Evolutionary conservation across 129 eudicot genomes (phyloP), one percentile per base, ranked within the genome.

Genomic region (Flaveria linearis): DNA sequence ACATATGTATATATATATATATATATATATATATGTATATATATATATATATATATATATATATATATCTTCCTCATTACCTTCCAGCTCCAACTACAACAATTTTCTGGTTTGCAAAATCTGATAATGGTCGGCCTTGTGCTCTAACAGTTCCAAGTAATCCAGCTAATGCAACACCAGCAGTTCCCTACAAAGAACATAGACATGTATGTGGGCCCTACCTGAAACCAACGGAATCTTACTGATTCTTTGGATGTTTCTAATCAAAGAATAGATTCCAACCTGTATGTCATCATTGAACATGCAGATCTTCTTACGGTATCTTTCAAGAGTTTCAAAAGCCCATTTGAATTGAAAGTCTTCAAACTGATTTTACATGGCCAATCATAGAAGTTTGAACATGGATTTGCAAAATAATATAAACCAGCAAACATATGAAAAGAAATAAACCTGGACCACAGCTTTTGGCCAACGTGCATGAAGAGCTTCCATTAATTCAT

Each of bases 321-420:
- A 95, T 51, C 99, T 89, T 64, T 91, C 75, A 73, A 95, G 92
- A 60, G 97, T 91, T 86, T 91, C 94, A 80, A 95, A 91, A 71
- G 99, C 99, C 97, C 97, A 91, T 87, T 95, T 95, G 88, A 91
- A 83, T 77, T 95, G 97, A 46, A 95, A 91, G 86, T 95, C 99
- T 86, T 95, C 97, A 85, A 95, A 95, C 99, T 91, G 85, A 58
- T 57, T 66, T 42, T 61, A 63, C 78, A 71, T 47, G 61, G 23
- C 36, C 69, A 30, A 67, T 74, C 69, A 67, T 55, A 43, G 28
- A 36, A 77, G 76, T 49, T 68, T 72, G 45, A 72, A 74, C 36
- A 47, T 23, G 33, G 57, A 25, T 50, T 55, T 55, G 6, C 10
- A 66, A 14, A 39, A 65, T 75, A 69, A 36, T 6, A 68, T 61